Evolutionary conservation across 2,329 filamentous ascomycete species (phyloP).

Genomic region (Chaetomium sp.): DNA sequence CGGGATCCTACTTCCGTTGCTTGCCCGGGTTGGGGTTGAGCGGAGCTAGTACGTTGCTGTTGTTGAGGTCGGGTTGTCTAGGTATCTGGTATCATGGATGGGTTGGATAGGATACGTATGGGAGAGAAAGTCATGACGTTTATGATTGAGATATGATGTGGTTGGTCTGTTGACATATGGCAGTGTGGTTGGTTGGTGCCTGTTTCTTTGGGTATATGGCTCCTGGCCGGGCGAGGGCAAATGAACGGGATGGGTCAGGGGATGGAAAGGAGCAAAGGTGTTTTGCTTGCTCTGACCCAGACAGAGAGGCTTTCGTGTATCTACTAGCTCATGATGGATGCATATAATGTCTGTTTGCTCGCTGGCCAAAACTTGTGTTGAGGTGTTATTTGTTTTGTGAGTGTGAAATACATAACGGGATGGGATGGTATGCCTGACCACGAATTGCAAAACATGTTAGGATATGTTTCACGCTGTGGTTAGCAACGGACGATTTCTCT

Average conservation of each 20-base stretch:
- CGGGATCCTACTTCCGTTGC: neutral
- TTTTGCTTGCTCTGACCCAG: slow-evolving; percentile 9
- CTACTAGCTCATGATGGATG: slow-evolving; percentile 12
- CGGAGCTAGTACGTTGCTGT: neutral
- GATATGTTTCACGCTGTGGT: neutral
- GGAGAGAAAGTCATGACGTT: neutral
- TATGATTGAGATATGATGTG: slow-evolving; percentile 1
- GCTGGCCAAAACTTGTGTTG: neutral
- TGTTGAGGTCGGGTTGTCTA: neutral
- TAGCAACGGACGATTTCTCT: neutral
- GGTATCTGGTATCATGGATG: slow-evolving; percentile 1
- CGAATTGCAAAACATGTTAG: neutral
- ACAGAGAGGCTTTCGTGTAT: slow-evolving; percentile 19
- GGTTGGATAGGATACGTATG: neutral
- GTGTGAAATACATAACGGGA: neutral
- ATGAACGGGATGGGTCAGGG: neutral
- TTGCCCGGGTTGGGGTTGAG: neutral
- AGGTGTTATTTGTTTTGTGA: neutral
- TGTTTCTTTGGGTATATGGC: neutral
- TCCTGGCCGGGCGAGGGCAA: neutral
- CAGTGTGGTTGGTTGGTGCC: neutral
- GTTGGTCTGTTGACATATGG: neutral
- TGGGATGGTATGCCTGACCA: neutral
- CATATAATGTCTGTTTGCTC: slow-evolving; percentile 18
- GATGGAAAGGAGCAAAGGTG: neutral